phyloP scores from a whole-genome alignment of 2,329 filamentous ascomycete genomes.

The Botrytis fragariae region DNA sequence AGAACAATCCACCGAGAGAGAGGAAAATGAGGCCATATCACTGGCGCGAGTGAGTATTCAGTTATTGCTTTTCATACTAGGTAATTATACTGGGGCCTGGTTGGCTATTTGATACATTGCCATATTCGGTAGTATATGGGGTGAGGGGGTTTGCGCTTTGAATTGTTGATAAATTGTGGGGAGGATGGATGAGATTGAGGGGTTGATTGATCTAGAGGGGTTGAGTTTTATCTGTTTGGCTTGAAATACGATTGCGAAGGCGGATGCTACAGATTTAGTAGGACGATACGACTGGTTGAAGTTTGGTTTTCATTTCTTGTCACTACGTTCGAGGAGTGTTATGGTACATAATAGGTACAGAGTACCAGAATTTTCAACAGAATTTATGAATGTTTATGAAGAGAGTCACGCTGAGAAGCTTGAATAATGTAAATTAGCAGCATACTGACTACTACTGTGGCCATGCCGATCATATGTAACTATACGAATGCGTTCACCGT shows the following conservation, averaged over 20 bases:
- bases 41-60: constrained; percentile 27
- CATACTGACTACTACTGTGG: background rate
- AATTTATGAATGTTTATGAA: background rate
- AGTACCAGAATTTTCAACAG: background rate
- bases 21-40: constrained; percentile 50
- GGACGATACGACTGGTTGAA: constrained; percentile 13
- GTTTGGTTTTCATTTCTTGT: background rate
- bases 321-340: background rate
- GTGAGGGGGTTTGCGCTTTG: constrained; percentile 47
- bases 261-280: background rate
- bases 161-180: constrained; percentile 50
- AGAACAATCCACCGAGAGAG: constrained; percentile 47
- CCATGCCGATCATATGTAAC: background rate
- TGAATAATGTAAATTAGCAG: background rate
- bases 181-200: constrained; percentile 21
- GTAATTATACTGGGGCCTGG: constrained; percentile 27
- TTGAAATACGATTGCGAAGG: constrained; percentile 12
- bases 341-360: background rate
- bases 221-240: constrained; percentile 18
- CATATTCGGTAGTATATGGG: constrained; percentile 49
- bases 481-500: background rate
- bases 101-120: constrained; percentile 30
- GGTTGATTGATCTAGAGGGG: background rate
- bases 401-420: background rate
- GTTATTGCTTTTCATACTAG: constrained; percentile 25